Conservation (phyloP, 192 early-diverging fungal genomes). For the Coemansia sp. region DNA sequence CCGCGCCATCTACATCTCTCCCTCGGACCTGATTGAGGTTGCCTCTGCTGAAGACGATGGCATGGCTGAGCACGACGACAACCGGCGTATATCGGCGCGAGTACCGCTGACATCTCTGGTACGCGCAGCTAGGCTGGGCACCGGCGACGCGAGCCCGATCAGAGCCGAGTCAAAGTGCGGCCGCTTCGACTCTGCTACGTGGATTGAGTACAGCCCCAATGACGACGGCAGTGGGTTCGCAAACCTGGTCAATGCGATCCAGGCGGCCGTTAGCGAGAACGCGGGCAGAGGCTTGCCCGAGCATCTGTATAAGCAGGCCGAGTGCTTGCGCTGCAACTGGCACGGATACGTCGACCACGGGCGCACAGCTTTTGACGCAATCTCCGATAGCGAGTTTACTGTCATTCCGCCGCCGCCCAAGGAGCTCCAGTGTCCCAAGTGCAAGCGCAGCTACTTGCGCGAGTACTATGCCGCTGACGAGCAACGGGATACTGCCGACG, state of each 20-base stretch:
- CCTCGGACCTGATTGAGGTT: slow-evolving; percentile 19
- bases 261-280: slow-evolving; percentile 11
- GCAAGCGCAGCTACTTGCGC: slow-evolving; percentile 46
- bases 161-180: slow-evolving; percentile 30
- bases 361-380: slow-evolving; percentile 18
- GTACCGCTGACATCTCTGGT: slow-evolving; percentile 13
- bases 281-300: slow-evolving; percentile 11
- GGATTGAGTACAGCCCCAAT: slow-evolving; percentile 21
- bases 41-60: background rate
- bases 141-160: background rate
- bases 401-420: slow-evolving; percentile 1
- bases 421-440: slow-evolving; percentile 37
- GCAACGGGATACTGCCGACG: background rate
- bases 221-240: background rate
- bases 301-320: slow-evolving; percentile 48
- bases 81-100: background rate
- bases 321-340: slow-evolving; percentile 56
- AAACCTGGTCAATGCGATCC: background rate
- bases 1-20: slow-evolving; percentile 19
- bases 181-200: slow-evolving; percentile 33
- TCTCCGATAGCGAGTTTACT: slow-evolving; percentile 3
- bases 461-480: slow-evolving; percentile 53
- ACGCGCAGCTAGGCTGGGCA: slow-evolving; percentile 7
- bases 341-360: slow-evolving; percentile 40
- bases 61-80: background rate